Evolutionary conservation across 495 filamentous ascomycete species (phyloP), one percentile per base, ranked within the genome.

Genomic region (Evansstolkia leycettana): DNA sequence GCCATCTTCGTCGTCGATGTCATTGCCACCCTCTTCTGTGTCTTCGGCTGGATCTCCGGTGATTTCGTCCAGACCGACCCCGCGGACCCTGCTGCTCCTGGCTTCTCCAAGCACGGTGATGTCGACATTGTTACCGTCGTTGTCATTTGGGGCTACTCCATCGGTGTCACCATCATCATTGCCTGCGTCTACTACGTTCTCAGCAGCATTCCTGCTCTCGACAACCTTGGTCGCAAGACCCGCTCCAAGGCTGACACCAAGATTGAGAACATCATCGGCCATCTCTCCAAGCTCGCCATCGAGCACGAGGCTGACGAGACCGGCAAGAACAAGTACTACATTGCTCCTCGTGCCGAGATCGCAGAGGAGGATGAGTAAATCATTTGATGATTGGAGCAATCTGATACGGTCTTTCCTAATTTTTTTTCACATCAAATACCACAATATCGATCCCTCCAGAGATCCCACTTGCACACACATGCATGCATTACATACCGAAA

Each of bases 151-250:
- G 67, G 58, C 24, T 84, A 80, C 72, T 81, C 77, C 26, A 81
- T 84, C 43, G 79, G 72, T 64, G 78, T 83, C 41, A 82, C 75
- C 36, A 72, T 86, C 54, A 72, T 84, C 62, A 76, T 83, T 50
- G 80, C 81, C 39, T 79, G 84, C 44, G 70, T 81, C 50, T 85
- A 87, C 67, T 81, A 73, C 63, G 50, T 80, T 48, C 69, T 87
- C 54, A 80, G 77, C 62, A 60, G 69, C 48, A 70, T 82, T 49
- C 58, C 66, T 32, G 72, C 60, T 59, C 70, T 85, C 36, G 73
- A 82, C 65, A 78, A 84, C 61, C 76, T 87, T 41, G 82, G 82
- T 52, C 78, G 82, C 56, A 78, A 80, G 73, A 79, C 76, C 67
- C 74, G 82, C 53, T 76, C 67, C 54, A 67, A 66, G 45, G 71